phyloP scores from a whole-genome alignment of 1,284 basidiomycete species.

The Coniferiporia sulphurascens region DNA sequence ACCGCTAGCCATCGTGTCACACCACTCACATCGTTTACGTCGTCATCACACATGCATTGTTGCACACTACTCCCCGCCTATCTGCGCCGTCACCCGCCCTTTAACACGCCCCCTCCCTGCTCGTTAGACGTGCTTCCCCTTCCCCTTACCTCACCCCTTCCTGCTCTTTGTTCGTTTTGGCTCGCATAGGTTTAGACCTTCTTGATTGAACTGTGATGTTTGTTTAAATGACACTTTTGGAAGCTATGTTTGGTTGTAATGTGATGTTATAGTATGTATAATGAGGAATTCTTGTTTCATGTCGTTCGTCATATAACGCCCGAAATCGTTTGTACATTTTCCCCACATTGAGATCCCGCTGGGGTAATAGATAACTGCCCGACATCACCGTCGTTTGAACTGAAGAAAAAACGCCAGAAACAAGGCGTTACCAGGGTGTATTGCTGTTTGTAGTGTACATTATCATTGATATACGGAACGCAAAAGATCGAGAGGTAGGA shows the following conservation, averaged over 20 bases:
- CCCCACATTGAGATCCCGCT: too few species aligned
- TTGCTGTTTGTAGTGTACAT: conserved; percentile 10
- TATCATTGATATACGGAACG: background rate
- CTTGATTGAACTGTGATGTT: background rate
- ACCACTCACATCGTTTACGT: background rate
- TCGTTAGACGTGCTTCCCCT: background rate
- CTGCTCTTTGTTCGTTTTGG: background rate
- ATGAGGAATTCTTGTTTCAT: too few species aligned
- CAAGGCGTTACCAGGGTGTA: background rate
- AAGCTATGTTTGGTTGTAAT: background rate
- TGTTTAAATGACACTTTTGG: background rate
- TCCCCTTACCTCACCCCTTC: background rate
- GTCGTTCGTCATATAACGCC: too few species aligned
- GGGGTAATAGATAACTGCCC: too few species aligned
- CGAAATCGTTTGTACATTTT: too few species aligned
- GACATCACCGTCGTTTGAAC: too few species aligned
- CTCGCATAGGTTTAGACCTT: background rate
- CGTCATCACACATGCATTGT: background rate
- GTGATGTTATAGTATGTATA: too few species aligned
- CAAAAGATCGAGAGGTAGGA: too few species aligned
- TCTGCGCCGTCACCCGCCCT: background rate
- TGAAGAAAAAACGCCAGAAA: background rate
- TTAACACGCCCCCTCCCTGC: background rate
- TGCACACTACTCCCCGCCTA: background rate
- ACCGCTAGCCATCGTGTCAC: background rate